phyloP scores from a whole-genome alignment of 1,284 basidiomycete genomes.

The Cystobasidiaceae sp. region DNA sequence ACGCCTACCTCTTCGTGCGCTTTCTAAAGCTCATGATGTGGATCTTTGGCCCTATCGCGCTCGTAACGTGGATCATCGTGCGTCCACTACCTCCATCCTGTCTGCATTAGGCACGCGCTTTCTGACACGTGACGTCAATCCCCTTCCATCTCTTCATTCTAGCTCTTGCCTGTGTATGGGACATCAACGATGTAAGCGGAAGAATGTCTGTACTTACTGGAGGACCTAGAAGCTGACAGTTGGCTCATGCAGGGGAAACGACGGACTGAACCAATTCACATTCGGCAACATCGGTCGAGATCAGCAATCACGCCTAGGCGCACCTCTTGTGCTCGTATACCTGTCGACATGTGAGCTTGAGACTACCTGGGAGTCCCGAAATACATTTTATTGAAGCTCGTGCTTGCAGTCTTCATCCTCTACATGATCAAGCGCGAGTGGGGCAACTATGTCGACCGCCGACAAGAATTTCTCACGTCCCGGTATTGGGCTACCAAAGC shows the following conservation, averaged over 20 bases:
- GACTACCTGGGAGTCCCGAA: background rate
- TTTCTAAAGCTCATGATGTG: slow-evolving; percentile 73
- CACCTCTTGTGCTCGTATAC: slow-evolving; percentile 67
- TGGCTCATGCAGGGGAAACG: background rate
- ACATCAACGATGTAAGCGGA: slow-evolving; percentile 8
- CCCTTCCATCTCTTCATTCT: background rate
- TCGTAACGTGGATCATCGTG: slow-evolving; percentile 46
- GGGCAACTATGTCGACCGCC: slow-evolving; percentile 68
- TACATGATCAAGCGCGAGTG: slow-evolving; percentile 77
- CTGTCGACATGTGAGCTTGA: slow-evolving; percentile 66
- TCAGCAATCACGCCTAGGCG: slow-evolving; percentile 61
- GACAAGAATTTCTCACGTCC: slow-evolving; percentile 67
- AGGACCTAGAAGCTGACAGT: background rate
- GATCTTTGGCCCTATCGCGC: slow-evolving; percentile 75
- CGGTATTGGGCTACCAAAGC: slow-evolving; percentile 51
- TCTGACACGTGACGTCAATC: no score
- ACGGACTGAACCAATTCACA: slow-evolving; percentile 22
- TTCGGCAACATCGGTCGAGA: slow-evolving; percentile 49
- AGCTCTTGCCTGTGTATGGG: slow-evolving; percentile 27
- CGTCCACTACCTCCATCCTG: no score
- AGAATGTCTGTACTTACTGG: background rate
- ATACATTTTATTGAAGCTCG: no score
- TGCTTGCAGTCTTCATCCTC: slow-evolving; percentile 72
- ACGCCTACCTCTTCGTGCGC: slow-evolving; percentile 89
- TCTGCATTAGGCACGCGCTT: no score